A percentile compares a stretch with the other conserved stretches of the same genome.
Evolutionary conservation across 1,139 yeast species (phyloP).

Genomic region (Suhomyces atakaporum): DNA sequence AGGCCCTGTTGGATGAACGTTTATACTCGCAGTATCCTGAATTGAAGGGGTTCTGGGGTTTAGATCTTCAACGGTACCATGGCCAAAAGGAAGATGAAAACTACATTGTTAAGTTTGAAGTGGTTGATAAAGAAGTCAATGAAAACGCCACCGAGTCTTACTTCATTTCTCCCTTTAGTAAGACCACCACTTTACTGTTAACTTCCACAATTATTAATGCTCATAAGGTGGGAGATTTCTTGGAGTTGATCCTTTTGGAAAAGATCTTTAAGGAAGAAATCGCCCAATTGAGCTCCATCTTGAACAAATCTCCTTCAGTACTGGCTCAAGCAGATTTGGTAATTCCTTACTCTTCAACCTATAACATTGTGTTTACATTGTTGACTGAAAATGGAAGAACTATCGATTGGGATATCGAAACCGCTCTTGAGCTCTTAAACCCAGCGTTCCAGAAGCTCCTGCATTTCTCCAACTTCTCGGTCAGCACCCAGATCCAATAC

Average conservation of each 20-base stretch:
- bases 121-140: constrained; percentile 3
- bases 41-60: constrained; percentile 28
- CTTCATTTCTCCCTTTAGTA: constrained; percentile 38
- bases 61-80: constrained; percentile 25
- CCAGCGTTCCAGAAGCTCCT: constrained; percentile 36
- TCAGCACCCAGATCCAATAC: constrained; percentile 79
- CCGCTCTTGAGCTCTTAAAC: constrained; percentile 26
- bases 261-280: constrained; percentile 41
- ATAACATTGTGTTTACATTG: constrained; percentile 67
- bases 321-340: constrained; percentile 32
- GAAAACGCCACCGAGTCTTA: constrained; percentile 26
- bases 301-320: constrained; percentile 4
- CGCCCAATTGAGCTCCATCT: constrained; percentile 22
- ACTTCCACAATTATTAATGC: constrained; percentile 29
- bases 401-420: constrained; percentile 43
- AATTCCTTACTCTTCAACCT: constrained; percentile 59
- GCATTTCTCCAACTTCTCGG: constrained; percentile 66
- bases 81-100: constrained; percentile 16
- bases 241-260: constrained; percentile 35
- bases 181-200: constrained; percentile 28
- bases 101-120: constrained; percentile 28
- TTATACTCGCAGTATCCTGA: constrained; percentile 26
- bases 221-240: constrained; percentile 35
- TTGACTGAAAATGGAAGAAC: constrained; percentile 44
- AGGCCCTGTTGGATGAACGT: constrained; percentile 30